phyloP scores from a whole-genome alignment of 352 stramenopile genomes.

The Pythium biforme region DNA sequence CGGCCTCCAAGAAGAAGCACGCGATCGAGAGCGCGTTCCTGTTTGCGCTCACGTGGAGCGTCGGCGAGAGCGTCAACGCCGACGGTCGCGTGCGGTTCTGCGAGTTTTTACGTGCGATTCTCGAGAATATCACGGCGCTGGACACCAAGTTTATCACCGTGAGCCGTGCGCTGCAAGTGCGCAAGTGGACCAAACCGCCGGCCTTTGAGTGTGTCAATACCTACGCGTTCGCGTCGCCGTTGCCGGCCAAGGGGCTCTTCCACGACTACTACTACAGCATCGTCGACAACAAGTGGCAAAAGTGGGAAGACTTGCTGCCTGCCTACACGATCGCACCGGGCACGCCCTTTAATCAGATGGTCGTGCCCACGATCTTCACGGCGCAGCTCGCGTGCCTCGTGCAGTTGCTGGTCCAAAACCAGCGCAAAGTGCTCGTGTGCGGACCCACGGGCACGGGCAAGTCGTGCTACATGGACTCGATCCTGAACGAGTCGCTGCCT shows the following conservation, averaged over 20 bases:
- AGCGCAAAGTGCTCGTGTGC: constrained; percentile 88
- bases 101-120: constrained; percentile 76
- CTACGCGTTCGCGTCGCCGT: constrained; percentile 44
- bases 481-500: constrained; percentile 79
- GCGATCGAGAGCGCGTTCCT: constrained; percentile 84
- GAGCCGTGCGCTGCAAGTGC: constrained; percentile 75
- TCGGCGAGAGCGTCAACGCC: constrained; percentile 79
- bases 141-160: constrained; percentile 77
- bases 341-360: constrained; percentile 90
- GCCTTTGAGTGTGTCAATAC: constrained; percentile 44
- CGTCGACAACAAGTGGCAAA: constrained; percentile 84
- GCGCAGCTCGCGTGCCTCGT: constrained; percentile 90
- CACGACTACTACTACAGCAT: constrained; percentile 90
- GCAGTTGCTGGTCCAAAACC: constrained; percentile 75
- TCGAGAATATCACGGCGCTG: constrained; percentile 69
- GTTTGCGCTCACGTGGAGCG: constrained; percentile 91
- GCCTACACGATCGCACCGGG: constrained; percentile 84
- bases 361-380: constrained; percentile 93
- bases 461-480: constrained; percentile 87
- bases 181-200: constrained; percentile 69
- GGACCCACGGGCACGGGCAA: constrained; percentile 94
- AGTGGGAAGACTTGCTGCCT: constrained; percentile 89
- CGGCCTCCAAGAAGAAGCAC: constrained; percentile 65
- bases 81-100: constrained; percentile 72
- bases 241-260: constrained; percentile 72